Evolutionary conservation across 2,329 filamentous ascomycete genomes (phyloP), one percentile per base, ranked within the genome.

Genomic region (Alternaria rosae): DNA sequence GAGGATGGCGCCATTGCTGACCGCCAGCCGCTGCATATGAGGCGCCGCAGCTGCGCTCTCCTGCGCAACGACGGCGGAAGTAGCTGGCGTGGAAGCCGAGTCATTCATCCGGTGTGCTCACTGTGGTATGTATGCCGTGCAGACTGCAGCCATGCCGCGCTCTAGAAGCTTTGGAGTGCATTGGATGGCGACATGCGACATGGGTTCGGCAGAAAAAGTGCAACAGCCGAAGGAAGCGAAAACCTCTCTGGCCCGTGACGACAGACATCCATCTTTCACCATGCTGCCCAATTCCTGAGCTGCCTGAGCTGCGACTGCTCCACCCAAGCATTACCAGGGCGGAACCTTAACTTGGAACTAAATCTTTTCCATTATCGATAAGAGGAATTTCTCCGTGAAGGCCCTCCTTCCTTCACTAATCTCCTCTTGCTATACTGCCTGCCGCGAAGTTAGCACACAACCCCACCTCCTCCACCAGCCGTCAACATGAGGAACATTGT

Each of bases 401-500:
- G 30, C 30, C 35, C 62, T 42, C 54, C 54, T 61, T 57, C 57
- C 47, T 55, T 57, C 54, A 38, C 38, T 47, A 47, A 41, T 50
- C 32, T 51, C 54, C 53, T 38, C 25, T 20, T 41, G 54, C 42
- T 47, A 51, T 51, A 45, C 61, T 54, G 58, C 62, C 59, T 60
- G 65, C 57, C 52, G 61, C 64, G 65, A 28, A 43, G 38, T 38
- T 13, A 47, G 35, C 21, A 43, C 38, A 26, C 60, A 32, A 53
- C 48, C 32, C 25, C 54, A 57, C 42, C 48, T 25, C 48, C 17
- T 32, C 54, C 42, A 41, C 41, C 42, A 25, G n/a, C 20, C 30
- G 47, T 64, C 70, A 97, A 97, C 93, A 94, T 97, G 70, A 91
- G 94, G 80, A 97, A 97, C 80, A 93, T 99, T 69, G 92, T 97